A percentile compares a stretch with the other conserved stretches of the same genome.
These are phyloP conservation scores for Thalassiosira exigua DNA, from an alignment of 352 stramenopile genomes.

Conservation along the genomic window DNA sequence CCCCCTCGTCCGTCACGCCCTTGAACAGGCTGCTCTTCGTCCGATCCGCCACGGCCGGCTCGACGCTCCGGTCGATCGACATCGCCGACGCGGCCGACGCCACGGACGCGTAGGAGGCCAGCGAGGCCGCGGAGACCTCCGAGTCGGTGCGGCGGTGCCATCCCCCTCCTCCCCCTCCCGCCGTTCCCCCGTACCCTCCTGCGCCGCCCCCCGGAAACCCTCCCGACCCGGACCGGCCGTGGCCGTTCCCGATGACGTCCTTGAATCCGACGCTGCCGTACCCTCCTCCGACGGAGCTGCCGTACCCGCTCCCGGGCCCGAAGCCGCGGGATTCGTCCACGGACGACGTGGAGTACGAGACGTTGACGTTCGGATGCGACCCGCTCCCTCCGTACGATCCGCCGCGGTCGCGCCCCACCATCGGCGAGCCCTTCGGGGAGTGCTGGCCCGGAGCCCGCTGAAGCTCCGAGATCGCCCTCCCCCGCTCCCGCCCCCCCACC, in stretches of 20 bases:
- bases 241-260: conserved; percentile 8
- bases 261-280: conserved; percentile 11
- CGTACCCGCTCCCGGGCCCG: background rate
- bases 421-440: conserved; percentile 16
- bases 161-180: background rate
- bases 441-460: conserved; percentile 20
- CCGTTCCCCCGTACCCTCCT: too few relatives aligned
- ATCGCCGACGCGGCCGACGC: conserved; percentile 17
- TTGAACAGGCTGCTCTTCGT: conserved; percentile 74
- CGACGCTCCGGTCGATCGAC: conserved; percentile 42
- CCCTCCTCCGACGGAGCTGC: background rate
- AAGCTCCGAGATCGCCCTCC: conserved; percentile 30
- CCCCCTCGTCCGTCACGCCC: conserved; percentile 59
- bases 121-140: conserved; percentile 52
- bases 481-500: conserved; percentile 42
- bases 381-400: background rate
- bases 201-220: too few relatives aligned
- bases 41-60: conserved; percentile 62
- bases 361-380: background rate
- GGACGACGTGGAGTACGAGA: background rate
- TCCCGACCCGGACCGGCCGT: too few relatives aligned
- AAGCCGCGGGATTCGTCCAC: background rate
- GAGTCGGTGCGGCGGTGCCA: conserved; percentile 59
- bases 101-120: conserved; percentile 21
- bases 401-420: background rate